These are phyloP conservation scores for Rugiboletus extremiorientalis DNA, from an alignment of 1,284 basidiomycete species.

Conservation along the genomic window DNA sequence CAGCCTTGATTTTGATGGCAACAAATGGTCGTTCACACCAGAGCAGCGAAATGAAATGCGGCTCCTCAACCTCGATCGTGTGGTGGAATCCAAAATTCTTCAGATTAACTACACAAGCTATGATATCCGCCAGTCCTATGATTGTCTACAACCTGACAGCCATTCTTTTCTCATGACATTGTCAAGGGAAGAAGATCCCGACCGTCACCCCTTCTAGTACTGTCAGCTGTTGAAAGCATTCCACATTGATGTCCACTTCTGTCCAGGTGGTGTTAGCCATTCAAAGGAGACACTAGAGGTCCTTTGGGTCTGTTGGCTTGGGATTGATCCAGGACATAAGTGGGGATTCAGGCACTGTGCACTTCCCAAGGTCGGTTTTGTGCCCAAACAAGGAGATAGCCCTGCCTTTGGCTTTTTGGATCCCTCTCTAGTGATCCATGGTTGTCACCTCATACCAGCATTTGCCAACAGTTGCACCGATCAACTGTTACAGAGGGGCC, in stretches of 20 bases:
- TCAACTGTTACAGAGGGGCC: background rate
- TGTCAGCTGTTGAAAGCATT: background rate
- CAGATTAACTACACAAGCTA: too few relatives aligned
- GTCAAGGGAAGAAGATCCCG: slow-evolving; percentile 21
- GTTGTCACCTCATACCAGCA: slow-evolving; percentile 12
- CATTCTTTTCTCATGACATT: slow-evolving; percentile 36
- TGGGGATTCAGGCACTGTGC: background rate
- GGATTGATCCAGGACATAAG: too few relatives aligned
- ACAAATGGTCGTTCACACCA: too few relatives aligned
- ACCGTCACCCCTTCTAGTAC: slow-evolving; percentile 8
- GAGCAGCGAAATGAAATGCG: too few relatives aligned
- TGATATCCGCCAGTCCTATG: slow-evolving; percentile 31
- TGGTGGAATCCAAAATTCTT: too few relatives aligned
- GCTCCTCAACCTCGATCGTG: too few relatives aligned
- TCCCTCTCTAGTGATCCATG: slow-evolving; percentile 9
- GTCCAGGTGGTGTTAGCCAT: too few relatives aligned
- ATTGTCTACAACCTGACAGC: slow-evolving; percentile 36
- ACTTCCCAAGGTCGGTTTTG: slow-evolving; percentile 14
- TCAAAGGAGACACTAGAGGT: too few relatives aligned
- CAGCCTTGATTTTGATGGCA: too few relatives aligned
- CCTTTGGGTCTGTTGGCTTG: too few relatives aligned
- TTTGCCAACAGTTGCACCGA: background rate
- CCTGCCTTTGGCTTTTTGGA: slow-evolving; percentile 13
- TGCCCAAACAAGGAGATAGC: background rate
- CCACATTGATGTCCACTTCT: background rate